Base-by-base conservation (phyloP, 2,329 filamentous ascomycete species). In the Clonostachys chloroleuca region DNA sequence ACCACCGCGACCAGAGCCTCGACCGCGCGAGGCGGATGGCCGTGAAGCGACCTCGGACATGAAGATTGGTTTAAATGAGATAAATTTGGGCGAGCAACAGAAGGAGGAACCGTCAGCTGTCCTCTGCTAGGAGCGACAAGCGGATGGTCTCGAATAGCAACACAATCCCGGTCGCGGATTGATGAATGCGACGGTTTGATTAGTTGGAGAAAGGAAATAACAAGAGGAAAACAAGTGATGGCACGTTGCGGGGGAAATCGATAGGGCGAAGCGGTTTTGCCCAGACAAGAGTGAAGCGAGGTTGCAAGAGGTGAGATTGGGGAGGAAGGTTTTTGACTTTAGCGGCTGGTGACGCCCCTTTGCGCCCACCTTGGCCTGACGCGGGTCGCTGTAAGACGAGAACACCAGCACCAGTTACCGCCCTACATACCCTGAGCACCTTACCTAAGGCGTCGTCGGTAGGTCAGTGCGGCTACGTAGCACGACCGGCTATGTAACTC, bases 21-120 rank as follows among this genome's bases (percentile, higher is more conserved):
- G 87, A 74, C 92, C 92, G 75, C 92, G 89, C 77, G 84, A 72
- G 73, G 89, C 84, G 70, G 84, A 80, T 67, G 87, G 81, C 80
- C 92, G 83, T 73, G 87, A 81, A 79, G 91, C 87, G 75, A 89
- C 83, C 82, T 97, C 92, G 81, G 94, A 95, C 94, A 97, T 97
- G 75, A 69, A 72, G 62, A 67, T 61, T 64, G 62, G 58, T 68
- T 60, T 44, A 33, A 33, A 34, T 56, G 52, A 58, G 55, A 49
- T 42, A 49, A 52, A 55, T 52, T 52, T 56, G 55, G 49, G 55
- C 50, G 43, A n/a, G 35, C 45, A 52, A 50, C 53, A 50, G 54
- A 52, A 50, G 52, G 52, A 56, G 58, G 61, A 63, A 62, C 47
- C 57, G 65, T 66, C 60, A 61, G 62, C 58, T 65, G 64, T 64